Percentiles rank a stretch among this genome's conserved stretches.
phyloP scores from a whole-genome alignment of 495 filamentous ascomycete species.

The Neurospora sp. region DNA sequence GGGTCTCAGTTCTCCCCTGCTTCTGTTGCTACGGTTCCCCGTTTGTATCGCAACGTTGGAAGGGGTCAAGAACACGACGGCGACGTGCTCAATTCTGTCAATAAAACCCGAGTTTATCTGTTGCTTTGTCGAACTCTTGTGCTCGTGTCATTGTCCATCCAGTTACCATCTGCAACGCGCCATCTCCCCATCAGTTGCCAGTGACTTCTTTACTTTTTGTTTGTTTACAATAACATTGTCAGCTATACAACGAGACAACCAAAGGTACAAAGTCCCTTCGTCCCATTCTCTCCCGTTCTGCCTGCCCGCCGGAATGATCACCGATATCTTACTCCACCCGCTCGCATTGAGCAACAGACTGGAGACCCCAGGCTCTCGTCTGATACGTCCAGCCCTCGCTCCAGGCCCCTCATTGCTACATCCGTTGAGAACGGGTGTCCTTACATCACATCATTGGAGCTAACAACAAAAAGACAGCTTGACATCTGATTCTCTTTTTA shows the following conservation, averaged over 20 bases:
- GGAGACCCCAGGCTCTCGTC: neutral
- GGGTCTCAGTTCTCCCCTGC: neutral
- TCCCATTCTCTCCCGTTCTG: neutral
- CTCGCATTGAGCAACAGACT: neutral
- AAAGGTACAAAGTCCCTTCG: neutral
- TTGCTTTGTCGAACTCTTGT: neutral
- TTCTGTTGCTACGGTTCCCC: neutral
- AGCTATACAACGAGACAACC: neutral
- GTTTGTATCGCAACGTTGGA: neutral
- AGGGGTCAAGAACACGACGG: neutral
- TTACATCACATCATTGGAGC: neutral
- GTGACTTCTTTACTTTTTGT: neutral
- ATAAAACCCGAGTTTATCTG: neutral
- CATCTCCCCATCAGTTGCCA: neutral
- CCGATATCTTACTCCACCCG: neutral
- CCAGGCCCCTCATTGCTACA: neutral
- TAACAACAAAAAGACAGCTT: neutral
- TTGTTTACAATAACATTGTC: neutral
- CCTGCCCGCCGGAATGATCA: neutral
- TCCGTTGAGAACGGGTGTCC: neutral
- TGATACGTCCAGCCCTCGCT: neutral
- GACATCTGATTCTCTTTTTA: neutral
- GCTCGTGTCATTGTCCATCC: neutral
- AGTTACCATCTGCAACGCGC: neutral
- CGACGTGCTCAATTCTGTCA: neutral